phyloP scores from a whole-genome alignment of 495 filamentous ascomycete genomes.

The Usnea hakonensis region DNA sequence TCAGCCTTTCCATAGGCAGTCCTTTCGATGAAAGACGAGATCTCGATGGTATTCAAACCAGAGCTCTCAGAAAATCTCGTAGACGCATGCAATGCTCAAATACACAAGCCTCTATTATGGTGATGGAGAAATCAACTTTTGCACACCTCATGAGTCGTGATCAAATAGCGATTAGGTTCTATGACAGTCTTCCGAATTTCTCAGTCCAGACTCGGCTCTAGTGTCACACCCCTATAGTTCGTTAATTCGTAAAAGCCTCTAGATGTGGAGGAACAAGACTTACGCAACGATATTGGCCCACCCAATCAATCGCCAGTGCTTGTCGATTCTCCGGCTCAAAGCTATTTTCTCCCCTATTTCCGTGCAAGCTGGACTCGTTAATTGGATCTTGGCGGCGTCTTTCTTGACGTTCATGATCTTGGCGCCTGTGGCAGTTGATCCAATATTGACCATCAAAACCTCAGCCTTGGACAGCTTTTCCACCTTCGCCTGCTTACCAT shows the following conservation, averaged over 20 bases:
- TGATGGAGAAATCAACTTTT: neutral
- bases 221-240: slow-evolving; percentile 41
- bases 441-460: slow-evolving; percentile 99
- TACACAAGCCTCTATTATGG: neutral
- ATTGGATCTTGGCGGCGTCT: slow-evolving; percentile 83
- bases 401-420: slow-evolving; percentile 95
- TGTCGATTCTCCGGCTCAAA: slow-evolving; percentile 90
- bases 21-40: neutral
- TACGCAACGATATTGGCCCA: slow-evolving; percentile 87
- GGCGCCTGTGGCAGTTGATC: slow-evolving; percentile 83
- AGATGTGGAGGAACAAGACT: slow-evolving; percentile 27
- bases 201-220: slow-evolving; percentile 45
- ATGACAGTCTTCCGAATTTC: neutral
- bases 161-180: neutral
- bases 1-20: neutral
- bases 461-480: slow-evolving; percentile 96
- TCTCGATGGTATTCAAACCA: neutral
- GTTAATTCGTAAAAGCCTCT: neutral
- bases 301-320: slow-evolving; percentile 97
- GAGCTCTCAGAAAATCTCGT: neutral
- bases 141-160: neutral
- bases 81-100: neutral
- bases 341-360: slow-evolving; percentile 97
- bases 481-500: slow-evolving; percentile 98
- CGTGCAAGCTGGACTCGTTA: slow-evolving; percentile 88